These are phyloP conservation scores for Paraleonurus japonicus DNA, from an alignment of 257 asterid genomes.

Conservation along the genomic window DNA sequence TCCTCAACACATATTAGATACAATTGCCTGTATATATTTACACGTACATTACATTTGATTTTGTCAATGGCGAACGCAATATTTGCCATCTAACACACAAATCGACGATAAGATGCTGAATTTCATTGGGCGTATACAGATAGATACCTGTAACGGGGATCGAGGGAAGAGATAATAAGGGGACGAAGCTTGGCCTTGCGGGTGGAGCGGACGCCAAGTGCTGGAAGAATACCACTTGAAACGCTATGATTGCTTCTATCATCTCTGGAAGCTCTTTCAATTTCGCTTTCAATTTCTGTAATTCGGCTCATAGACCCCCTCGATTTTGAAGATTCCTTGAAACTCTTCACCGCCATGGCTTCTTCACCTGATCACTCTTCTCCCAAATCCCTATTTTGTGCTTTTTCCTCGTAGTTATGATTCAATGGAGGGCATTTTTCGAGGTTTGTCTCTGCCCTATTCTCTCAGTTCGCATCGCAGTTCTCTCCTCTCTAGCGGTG, in stretches of 20 bases:
- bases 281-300: slow-evolving; percentile 39
- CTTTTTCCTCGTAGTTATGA: not conserved
- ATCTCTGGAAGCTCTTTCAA: slow-evolving; percentile 41
- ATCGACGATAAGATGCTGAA: not conserved
- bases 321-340: not conserved
- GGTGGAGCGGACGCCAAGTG: slow-evolving; percentile 60
- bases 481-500: not conserved
- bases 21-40: too few species aligned
- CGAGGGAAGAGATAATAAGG: slow-evolving; percentile 50
- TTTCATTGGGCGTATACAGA: not conserved
- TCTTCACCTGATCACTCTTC: not conserved
- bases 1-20: not conserved
- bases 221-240: slow-evolving; percentile 56
- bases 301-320: slow-evolving; percentile 28
- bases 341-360: not conserved
- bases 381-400: not conserved
- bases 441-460: not conserved
- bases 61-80: not conserved
- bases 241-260: slow-evolving; percentile 52
- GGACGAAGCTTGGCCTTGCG: slow-evolving; percentile 44
- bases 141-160: slow-evolving; percentile 53
- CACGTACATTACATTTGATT: not conserved
- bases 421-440: not conserved
- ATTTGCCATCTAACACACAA: not conserved
- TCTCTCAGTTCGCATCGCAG: not conserved